These are phyloP conservation scores for Camellia oleifera DNA, from an alignment of 179 eudicot genomes.

Conservation along the genomic window DNA sequence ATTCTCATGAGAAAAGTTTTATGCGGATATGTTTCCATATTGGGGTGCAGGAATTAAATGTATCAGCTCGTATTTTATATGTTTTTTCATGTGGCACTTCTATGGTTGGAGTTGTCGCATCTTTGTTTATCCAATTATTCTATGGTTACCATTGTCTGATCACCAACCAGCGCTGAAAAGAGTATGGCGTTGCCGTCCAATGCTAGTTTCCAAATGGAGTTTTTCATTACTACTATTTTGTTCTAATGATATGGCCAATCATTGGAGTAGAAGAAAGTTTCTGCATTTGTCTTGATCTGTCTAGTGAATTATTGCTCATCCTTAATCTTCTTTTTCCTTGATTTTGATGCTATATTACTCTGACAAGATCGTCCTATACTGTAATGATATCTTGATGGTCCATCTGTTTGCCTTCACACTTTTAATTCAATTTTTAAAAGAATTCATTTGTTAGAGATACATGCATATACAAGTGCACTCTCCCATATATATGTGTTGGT, in stretches of 20 bases:
- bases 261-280: background rate
- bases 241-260: background rate
- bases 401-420: background rate
- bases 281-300: background rate
- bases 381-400: slow-evolving; percentile 7
- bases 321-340: background rate
- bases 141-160: background rate
- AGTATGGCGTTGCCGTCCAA: background rate
- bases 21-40: background rate
- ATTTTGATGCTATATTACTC: background rate
- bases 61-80: background rate
- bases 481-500: background rate
- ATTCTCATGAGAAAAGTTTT: background rate
- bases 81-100: background rate
- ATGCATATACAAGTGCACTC: background rate
- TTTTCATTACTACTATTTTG: background rate
- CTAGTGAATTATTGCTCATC: background rate
- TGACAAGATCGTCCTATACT: background rate
- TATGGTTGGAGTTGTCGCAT: background rate
- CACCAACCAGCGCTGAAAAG: background rate
- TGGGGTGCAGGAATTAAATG: background rate
- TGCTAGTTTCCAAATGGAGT: background rate
- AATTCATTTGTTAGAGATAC: background rate
- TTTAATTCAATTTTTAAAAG: background rate
- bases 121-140: background rate